Conservation (phyloP, 768 basidiomycete species). For the Psilocybe sp. region DNA sequence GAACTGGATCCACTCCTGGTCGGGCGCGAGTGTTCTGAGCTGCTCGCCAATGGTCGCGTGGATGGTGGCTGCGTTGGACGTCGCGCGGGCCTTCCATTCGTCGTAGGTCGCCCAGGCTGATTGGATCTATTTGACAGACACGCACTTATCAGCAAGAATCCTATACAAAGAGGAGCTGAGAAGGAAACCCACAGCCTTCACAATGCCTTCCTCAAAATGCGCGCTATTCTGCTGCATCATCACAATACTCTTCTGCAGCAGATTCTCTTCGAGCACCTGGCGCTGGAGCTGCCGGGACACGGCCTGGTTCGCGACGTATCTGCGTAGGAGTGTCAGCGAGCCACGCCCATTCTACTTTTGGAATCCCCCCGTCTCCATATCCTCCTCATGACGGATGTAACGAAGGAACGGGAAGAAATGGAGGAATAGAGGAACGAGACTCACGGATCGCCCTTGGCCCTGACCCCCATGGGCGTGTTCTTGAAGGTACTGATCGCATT, state of each 20-base stretch:
- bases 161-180: too few relatives aligned
- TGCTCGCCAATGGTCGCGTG: constrained; percentile 55
- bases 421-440: constrained; percentile 28
- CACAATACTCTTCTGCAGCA: constrained; percentile 94
- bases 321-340: constrained; percentile 18
- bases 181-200: constrained; percentile 49
- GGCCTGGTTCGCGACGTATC: constrained; percentile 65
- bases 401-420: background rate
- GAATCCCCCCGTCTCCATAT: too few relatives aligned
- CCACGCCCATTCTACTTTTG: too few relatives aligned
- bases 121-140: too few relatives aligned
- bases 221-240: constrained; percentile 98
- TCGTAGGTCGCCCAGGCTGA: constrained; percentile 97
- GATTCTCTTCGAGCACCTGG: constrained; percentile 96
- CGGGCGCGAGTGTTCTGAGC: constrained; percentile 79
- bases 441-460: constrained; percentile 79
- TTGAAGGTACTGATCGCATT: constrained; percentile 88
- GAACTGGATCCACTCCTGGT: constrained; percentile 95
- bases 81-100: constrained; percentile 83
- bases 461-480: constrained; percentile 89
- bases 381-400: too few relatives aligned
- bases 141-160: too few relatives aligned
- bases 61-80: constrained; percentile 74
- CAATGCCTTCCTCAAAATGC: constrained; percentile 95
- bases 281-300: constrained; percentile 82